phyloP scores from a whole-genome alignment of 257 asterid genomes.

The Solanum medicagineum region DNA sequence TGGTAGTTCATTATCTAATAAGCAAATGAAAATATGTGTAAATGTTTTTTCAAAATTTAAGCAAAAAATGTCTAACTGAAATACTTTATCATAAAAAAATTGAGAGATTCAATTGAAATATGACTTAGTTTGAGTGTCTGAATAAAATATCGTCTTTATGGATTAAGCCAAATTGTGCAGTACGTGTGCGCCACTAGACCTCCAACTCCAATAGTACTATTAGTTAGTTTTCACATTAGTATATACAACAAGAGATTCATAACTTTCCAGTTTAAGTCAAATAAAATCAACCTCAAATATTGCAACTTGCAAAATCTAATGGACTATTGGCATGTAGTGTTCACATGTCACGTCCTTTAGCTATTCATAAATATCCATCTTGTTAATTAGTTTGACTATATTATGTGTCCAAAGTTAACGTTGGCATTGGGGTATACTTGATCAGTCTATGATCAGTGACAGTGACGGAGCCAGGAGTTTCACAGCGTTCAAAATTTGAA shows the following conservation, averaged over 20 bases:
- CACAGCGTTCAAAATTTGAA: too few relatives aligned
- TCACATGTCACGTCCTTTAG: background rate
- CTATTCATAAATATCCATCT: background rate
- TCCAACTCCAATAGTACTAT: background rate
- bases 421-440: background rate
- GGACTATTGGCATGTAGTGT: background rate
- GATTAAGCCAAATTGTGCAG: background rate
- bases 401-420: background rate
- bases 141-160: fast-evolving
- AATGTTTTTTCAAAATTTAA: fast-evolving
- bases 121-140: background rate
- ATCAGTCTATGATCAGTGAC: background rate
- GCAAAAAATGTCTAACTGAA: background rate
- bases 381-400: background rate
- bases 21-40: background rate
- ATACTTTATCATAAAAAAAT: fast-evolving
- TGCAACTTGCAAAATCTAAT: background rate
- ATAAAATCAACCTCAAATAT: background rate
- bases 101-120: fast-evolving
- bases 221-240: background rate
- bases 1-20: background rate
- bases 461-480: too few relatives aligned
- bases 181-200: too few relatives aligned
- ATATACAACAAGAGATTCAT: background rate
- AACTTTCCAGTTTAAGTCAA: background rate